Percentiles rank a stretch among this genome's conserved stretches.
Conservation (phyloP, 768 basidiomycete genomes). For the Leccinum barrowsii region DNA sequence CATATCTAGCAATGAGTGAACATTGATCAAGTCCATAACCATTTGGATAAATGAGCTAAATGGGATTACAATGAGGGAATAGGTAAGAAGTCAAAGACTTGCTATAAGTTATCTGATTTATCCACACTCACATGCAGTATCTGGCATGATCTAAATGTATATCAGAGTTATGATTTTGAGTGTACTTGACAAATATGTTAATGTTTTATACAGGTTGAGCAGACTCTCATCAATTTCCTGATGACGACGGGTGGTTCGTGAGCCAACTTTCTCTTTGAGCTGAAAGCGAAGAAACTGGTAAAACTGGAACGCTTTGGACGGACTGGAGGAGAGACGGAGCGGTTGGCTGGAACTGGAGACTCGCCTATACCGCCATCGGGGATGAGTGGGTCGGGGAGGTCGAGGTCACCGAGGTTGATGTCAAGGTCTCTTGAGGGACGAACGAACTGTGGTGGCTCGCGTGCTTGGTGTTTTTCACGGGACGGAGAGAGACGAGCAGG, state of each 20-base stretch:
- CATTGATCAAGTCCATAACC: neutral
- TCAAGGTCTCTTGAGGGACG: constrained; percentile 13
- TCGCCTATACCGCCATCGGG: constrained; percentile 63
- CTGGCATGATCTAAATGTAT: too few species aligned
- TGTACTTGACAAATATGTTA: too few species aligned
- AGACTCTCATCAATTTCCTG: too few species aligned
- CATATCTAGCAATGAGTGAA: neutral
- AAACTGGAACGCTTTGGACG: constrained; percentile 45
- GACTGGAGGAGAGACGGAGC: constrained; percentile 12
- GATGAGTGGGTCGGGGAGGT: constrained; percentile 28
- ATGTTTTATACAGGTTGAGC: too few species aligned
- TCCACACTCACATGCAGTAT: too few species aligned
- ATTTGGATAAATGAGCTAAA: neutral
- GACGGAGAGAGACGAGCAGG: constrained; percentile 34
- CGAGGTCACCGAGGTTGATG: too few species aligned
- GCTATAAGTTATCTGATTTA: too few species aligned
- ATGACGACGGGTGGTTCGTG: constrained; percentile 18
- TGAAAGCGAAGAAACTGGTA: constrained; percentile 29
- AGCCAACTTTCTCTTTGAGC: constrained; percentile 21
- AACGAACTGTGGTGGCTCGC: constrained; percentile 19
- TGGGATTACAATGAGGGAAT: too few species aligned
- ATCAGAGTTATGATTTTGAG: too few species aligned
- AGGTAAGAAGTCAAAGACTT: too few species aligned
- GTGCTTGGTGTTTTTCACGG: neutral
- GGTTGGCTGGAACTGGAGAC: constrained; percentile 42